phyloP scores from a whole-genome alignment of 2,329 filamentous ascomycete genomes.

The Fusarium temperatum region DNA sequence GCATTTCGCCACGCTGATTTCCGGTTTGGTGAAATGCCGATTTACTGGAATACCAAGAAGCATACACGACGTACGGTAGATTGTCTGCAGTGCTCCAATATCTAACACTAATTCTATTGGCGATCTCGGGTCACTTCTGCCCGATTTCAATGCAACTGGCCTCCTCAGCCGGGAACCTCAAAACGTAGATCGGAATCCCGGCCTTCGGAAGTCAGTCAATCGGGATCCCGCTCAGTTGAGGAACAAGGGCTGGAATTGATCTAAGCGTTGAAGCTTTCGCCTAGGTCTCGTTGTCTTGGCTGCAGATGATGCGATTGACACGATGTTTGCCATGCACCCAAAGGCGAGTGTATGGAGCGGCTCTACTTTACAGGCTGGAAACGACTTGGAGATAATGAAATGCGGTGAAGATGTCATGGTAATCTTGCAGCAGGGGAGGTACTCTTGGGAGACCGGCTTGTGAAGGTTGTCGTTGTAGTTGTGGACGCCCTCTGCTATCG shows the following conservation, averaged over 20 bases:
- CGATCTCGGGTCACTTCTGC: no score
- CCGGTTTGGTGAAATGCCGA: rapidly evolving
- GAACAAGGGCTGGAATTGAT: rapidly evolving
- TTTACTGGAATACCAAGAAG: rapidly evolving
- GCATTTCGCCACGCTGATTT: rapidly evolving
- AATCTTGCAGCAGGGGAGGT: no score
- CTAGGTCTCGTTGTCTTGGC: rapidly evolving
- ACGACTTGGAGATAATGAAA: no score
- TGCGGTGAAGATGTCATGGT: rapidly evolving
- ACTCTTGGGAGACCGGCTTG: rapidly evolving
- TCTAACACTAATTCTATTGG: rapidly evolving
- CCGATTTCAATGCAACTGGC: rapidly evolving
- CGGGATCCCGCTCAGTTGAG: rapidly evolving
- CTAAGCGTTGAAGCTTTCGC: rapidly evolving
- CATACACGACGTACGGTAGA: rapidly evolving
- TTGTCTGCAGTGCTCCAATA: rapidly evolving
- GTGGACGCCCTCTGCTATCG: rapidly evolving
- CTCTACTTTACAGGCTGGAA: rapidly evolving
- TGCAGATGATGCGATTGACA: no score
- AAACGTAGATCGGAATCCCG: rapidly evolving
- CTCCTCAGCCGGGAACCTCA: no score
- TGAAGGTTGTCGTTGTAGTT: rapidly evolving
- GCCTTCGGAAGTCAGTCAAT: no score
- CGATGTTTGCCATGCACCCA: no score
- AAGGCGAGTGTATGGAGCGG: rapidly evolving